A percentile compares a stretch with the other conserved stretches of the same genome.
Evolutionary conservation across 2,329 filamentous ascomycete species (phyloP).

Genomic region (Aspergillus bombycis): DNA sequence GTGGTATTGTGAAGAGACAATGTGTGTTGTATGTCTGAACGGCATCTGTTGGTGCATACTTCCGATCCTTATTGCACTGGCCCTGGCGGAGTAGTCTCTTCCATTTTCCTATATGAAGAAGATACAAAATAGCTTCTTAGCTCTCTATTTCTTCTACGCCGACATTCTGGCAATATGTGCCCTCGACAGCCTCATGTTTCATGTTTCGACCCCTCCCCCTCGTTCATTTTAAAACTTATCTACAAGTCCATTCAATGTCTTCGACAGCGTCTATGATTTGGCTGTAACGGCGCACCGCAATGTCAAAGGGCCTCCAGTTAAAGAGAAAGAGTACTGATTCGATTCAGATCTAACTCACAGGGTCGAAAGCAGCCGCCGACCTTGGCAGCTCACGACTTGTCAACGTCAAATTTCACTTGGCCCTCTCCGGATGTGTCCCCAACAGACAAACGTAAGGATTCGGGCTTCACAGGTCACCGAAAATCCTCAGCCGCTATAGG

Average conservation of each 20-base stretch:
- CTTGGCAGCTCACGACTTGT: slow-evolving; percentile 28
- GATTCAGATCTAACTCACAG: slow-evolving; percentile 27
- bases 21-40: neutral
- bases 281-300: neutral
- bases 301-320: neutral
- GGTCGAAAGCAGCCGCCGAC: slow-evolving; percentile 22
- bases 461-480: slow-evolving; percentile 37
- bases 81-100: neutral
- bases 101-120: neutral
- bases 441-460: slow-evolving; percentile 39
- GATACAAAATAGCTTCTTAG: neutral
- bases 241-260: too few species aligned
- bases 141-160: neutral
- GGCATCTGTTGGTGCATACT: neutral
- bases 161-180: neutral
- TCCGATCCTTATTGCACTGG: neutral
- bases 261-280: neutral
- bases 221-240: neutral
- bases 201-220: neutral
- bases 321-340: slow-evolving; percentile 14
- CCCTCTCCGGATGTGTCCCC: slow-evolving; percentile 42
- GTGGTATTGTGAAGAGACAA: neutral
- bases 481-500: slow-evolving; percentile 38
- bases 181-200: neutral
- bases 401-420: slow-evolving; percentile 38